Percentiles rank a stretch among this genome's conserved stretches.
Conservation (phyloP, 306 rosid species). For the Hippophae rhamnoides region DNA sequence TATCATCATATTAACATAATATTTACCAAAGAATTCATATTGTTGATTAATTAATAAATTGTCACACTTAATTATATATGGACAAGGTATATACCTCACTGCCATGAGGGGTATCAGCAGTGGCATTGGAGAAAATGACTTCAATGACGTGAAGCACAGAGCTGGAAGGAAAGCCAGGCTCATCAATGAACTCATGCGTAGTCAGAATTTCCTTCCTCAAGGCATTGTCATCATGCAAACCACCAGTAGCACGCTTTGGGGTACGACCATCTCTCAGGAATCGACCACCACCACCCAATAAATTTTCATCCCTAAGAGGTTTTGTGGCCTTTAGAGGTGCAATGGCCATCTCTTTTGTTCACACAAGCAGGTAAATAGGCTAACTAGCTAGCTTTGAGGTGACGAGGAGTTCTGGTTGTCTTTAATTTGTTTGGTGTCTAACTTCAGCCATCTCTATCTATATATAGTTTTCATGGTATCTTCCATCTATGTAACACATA, state of each 20-base stretch:
- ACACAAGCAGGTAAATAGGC: background rate
- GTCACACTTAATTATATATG: background rate
- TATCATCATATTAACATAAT: background rate
- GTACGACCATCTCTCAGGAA: background rate
- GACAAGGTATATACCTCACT: background rate
- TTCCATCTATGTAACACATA: no score
- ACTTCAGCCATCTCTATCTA: no score
- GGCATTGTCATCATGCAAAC: conserved; percentile 27
- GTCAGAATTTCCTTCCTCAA: conserved; percentile 32
- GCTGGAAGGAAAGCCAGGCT: conserved; percentile 23
- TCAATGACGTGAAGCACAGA: conserved; percentile 43
- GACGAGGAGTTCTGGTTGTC: background rate
- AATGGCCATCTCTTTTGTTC: background rate
- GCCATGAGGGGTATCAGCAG: conserved; percentile 28
- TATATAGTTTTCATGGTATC: no score
- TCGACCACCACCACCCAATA: background rate
- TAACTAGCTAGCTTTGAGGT: background rate
- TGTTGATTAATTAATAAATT: no score
- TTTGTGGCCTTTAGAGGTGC: background rate
- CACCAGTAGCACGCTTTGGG: background rate
- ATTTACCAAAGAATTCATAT: background rate
- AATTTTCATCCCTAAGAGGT: background rate
- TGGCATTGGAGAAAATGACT: conserved; percentile 33
- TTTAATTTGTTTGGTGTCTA: no score
- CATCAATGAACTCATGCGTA: conserved; percentile 32